Conservation (phyloP, 371 early-diverging fungal genomes). For the Mortierella sp. region DNA sequence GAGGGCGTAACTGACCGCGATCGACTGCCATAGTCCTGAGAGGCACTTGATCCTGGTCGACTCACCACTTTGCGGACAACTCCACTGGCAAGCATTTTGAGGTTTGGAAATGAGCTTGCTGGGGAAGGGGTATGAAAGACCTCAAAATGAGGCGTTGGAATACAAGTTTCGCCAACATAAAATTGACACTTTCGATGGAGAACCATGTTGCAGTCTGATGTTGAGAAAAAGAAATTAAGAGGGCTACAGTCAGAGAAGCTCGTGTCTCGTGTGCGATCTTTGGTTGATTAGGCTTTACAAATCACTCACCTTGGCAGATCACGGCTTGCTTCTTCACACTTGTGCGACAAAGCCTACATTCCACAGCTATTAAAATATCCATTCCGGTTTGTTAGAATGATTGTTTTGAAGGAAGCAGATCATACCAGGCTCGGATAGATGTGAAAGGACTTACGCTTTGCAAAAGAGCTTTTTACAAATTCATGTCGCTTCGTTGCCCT, state of each 20-base stretch:
- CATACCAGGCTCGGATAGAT: background rate
- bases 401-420: background rate
- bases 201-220: slow-evolving; percentile 55
- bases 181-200: slow-evolving; percentile 53
- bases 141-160: slow-evolving; percentile 38
- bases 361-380: slow-evolving; percentile 36
- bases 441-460: slow-evolving; percentile 45
- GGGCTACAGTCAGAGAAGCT: too few species aligned
- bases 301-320: slow-evolving; percentile 53
- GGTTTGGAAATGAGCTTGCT: slow-evolving; percentile 37
- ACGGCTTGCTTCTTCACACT: slow-evolving; percentile 54
- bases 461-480: slow-evolving; percentile 58
- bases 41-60: slow-evolving; percentile 41
- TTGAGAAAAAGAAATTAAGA: background rate
- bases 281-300: background rate
- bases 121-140: slow-evolving; percentile 28
- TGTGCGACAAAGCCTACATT: slow-evolving; percentile 51
- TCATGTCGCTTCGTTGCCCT: slow-evolving; percentile 34
- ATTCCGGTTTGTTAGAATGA: too few species aligned
- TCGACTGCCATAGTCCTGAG: slow-evolving; percentile 24
- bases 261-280: background rate
- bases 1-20: slow-evolving; percentile 48
- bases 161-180: slow-evolving; percentile 47
- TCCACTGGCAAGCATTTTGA: slow-evolving; percentile 34
- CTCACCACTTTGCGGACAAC: slow-evolving; percentile 19